phyloP scores from a whole-genome alignment of 352 stramenopile genomes.

The Phytopythium helicoides region DNA sequence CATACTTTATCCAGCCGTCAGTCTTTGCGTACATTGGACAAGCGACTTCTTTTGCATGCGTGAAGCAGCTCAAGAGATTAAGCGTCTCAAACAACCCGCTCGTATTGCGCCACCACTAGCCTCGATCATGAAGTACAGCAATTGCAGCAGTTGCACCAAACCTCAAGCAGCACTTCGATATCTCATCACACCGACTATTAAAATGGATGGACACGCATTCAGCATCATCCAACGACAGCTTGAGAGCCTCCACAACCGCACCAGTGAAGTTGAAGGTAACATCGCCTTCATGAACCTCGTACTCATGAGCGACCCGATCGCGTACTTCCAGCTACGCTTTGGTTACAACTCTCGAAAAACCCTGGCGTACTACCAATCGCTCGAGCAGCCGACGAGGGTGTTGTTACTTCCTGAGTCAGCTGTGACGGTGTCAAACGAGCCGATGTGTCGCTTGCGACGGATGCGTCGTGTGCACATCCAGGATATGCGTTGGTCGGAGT shows the following conservation, averaged over 20 bases:
- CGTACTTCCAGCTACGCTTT: constrained; percentile 17
- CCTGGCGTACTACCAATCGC: too few species aligned
- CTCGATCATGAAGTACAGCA: too few species aligned
- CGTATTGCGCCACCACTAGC: too few species aligned
- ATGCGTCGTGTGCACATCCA: too few species aligned
- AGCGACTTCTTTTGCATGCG: constrained; percentile 32
- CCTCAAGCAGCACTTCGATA: not conserved
- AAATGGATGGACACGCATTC: constrained; percentile 5
- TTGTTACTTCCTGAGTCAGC: too few species aligned
- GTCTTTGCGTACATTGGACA: constrained; percentile 31
- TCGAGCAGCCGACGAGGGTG: too few species aligned
- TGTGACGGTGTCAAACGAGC: too few species aligned
- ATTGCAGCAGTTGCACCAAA: too few species aligned
- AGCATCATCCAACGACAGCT: constrained; percentile 28
- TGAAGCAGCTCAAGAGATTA: constrained; percentile 2
- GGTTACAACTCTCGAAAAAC: too few species aligned
- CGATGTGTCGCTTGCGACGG: too few species aligned
- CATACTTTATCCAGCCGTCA: constrained; percentile 19
- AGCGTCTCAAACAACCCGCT: too few species aligned
- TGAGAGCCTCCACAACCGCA: constrained; percentile 16
- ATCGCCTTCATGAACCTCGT: constrained; percentile 38
- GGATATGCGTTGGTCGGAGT: too few species aligned
- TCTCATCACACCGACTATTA: not conserved
- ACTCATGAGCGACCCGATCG: constrained; percentile 37
- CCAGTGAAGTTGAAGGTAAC: constrained; percentile 20